phyloP scores from a whole-genome alignment of 2,329 filamentous ascomycete species.

The Sphaceloma murrayae region DNA sequence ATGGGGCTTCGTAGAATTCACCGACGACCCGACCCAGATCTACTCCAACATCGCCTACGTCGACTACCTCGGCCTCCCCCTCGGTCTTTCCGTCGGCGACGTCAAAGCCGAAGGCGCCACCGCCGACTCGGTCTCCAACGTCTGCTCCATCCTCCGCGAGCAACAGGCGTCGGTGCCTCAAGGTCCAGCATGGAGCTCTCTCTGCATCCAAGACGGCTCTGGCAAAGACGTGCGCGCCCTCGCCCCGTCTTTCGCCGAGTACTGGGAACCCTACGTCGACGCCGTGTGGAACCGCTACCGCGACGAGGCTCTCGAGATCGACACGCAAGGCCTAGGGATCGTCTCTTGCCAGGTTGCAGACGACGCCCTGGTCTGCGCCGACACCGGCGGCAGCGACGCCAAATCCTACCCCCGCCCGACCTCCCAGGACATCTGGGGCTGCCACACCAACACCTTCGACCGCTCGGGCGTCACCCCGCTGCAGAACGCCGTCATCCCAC shows the following conservation, averaged over 20 bases:
- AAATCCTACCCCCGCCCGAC: slow-evolving; percentile 48
- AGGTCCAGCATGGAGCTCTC: slow-evolving; percentile 51
- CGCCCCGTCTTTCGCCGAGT: slow-evolving; percentile 40
- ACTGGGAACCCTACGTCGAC: slow-evolving; percentile 45
- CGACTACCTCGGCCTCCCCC: slow-evolving; percentile 33
- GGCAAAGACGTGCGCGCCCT: slow-evolving; percentile 35
- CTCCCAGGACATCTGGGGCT: slow-evolving; percentile 56
- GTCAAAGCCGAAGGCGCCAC: slow-evolving; percentile 48
- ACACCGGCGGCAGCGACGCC: slow-evolving; percentile 36
- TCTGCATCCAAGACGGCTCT: slow-evolving; percentile 38
- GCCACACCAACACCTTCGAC: slow-evolving; percentile 53
- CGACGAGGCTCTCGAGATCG: slow-evolving; percentile 42
- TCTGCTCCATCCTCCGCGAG: slow-evolving; percentile 45
- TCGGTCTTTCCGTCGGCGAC: slow-evolving; percentile 42
- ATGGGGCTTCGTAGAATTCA: slow-evolving; percentile 38
- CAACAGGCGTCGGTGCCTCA: slow-evolving; percentile 48
- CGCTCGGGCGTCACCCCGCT: slow-evolving; percentile 34
- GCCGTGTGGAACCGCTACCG: slow-evolving; percentile 42
- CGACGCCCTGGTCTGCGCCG: slow-evolving; percentile 34
- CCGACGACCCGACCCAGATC: slow-evolving; percentile 30
- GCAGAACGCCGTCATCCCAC: slow-evolving; percentile 54
- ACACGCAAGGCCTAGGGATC: slow-evolving; percentile 49
- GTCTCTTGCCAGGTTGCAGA: slow-evolving; percentile 24
- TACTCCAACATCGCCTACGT: slow-evolving; percentile 29
- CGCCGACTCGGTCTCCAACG: slow-evolving; percentile 45